phyloP scores from a whole-genome alignment of 2,329 filamentous ascomycete genomes.

The Ophiosphaerella korrae region DNA sequence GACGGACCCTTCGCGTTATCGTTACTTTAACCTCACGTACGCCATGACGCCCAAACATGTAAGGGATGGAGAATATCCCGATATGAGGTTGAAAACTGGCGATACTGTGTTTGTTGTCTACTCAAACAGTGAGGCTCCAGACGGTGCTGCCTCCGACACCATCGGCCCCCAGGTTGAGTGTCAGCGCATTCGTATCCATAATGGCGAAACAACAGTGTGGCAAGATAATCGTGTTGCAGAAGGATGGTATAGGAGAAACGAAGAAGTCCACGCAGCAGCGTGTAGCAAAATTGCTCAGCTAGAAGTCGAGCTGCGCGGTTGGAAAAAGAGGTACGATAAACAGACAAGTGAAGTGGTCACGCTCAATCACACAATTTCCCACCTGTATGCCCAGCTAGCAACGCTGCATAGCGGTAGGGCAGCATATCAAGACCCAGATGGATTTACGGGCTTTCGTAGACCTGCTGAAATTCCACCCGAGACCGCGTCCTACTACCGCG shows the following conservation, averaged over 20 bases:
- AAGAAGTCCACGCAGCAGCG: not conserved
- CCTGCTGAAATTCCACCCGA: no score
- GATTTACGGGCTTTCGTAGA: no score
- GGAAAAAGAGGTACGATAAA: no score
- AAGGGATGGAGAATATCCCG: slow-evolving; percentile 6
- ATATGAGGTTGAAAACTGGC: slow-evolving; percentile 4
- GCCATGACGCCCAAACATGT: slow-evolving; percentile 16
- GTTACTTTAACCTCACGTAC: slow-evolving; percentile 12
- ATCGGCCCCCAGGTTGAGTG: not conserved
- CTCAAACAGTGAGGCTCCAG: not conserved
- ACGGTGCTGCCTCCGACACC: not conserved
- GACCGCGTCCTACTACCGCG: no score
- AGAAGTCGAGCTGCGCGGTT: no score
- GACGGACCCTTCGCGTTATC: not conserved
- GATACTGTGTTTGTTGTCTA: slow-evolving; percentile 20
- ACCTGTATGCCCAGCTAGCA: no score
- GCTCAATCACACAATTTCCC: no score
- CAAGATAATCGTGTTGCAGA: not conserved
- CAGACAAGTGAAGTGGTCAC: no score
- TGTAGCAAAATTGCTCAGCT: not conserved
- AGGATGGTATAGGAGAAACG: not conserved
- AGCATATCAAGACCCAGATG: no score
- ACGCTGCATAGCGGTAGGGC: no score
- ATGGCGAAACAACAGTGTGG: slow-evolving; percentile 7
- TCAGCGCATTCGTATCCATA: slow-evolving; percentile 1